Base-by-base conservation (phyloP, 1,284 basidiomycete species). In the Ustilago xerochloae region DNA sequence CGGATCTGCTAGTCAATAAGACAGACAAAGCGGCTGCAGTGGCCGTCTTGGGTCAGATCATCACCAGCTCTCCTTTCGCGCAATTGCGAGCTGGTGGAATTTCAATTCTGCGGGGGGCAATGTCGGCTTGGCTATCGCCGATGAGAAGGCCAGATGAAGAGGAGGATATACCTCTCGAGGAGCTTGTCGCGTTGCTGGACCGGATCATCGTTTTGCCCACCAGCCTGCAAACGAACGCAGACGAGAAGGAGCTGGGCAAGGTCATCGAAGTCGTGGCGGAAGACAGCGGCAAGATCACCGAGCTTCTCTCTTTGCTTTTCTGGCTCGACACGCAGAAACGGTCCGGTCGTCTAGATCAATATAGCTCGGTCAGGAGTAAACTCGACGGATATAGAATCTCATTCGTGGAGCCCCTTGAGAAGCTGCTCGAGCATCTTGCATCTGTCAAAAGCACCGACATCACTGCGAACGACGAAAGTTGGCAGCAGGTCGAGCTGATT, bases 41-140 rank as follows among this genome's bases (percentile, higher is more conserved):
- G 30, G 54, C 49, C 39, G 38, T 64, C 26, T 6, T 74, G 8
- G 65, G 45, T 13, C 69, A 78, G 47, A 47, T 78, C 16, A 59
- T 78, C 24, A 36, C 46, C 4, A 54, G 52, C 15, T 77, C 77
- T 39, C 78, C 78, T 12, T 80, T 77, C 57, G 52, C 70, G 5
- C 78, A 80, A 52, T 28, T 80, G 46, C 67, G 63, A 0, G 64
- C 69, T 28, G 78, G 58, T 1, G 70, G 51, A 3, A 48, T 72
- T 18, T 56, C 68, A 10, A 62, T 76, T 15, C 35, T 76, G 24
- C 60, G 70, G 7, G 43, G 29, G 2, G 43, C 47, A 2, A 7
- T 62, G 41, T 6, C 35, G 1, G n/a, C 15, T 8, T 57, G 54
- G 54, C 38, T 47, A 26, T 28, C 38, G 2, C 33, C 48, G 3